Percentiles rank a stretch among this genome's conserved stretches.
These are phyloP conservation scores for Zizania latifolia DNA, from an alignment of 176 grass and related monocot species.

Conservation along the genomic window DNA sequence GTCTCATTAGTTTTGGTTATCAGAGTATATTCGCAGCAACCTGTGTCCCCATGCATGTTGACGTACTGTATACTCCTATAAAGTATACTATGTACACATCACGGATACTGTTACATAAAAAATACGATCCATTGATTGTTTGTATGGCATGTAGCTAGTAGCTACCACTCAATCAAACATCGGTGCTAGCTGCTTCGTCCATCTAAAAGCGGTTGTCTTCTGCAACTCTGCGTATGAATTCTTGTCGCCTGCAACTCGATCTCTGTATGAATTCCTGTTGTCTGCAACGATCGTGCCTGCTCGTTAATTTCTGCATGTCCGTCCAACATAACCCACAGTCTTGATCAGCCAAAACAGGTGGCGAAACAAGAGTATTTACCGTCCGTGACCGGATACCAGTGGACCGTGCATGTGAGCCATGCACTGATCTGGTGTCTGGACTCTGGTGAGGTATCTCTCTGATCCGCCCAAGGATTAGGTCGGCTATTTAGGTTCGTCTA, in stretches of 20 bases:
- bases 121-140: background rate
- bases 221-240: no score
- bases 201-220: no score
- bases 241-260: background rate
- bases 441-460: background rate
- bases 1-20: background rate
- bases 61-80: background rate
- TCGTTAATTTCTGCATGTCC: background rate
- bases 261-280: background rate
- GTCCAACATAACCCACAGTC: constrained; percentile 4
- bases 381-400: background rate
- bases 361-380: background rate
- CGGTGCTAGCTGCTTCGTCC: no score
- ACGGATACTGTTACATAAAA: no score
- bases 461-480: background rate
- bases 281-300: background rate
- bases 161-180: no score
- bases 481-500: background rate
- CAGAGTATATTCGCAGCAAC: background rate
- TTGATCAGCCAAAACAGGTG: background rate
- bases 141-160: no score
- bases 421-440: no score
- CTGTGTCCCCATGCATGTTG: background rate
- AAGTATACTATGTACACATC: background rate
- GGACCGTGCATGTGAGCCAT: no score